Conservation (phyloP, 208 protist species). For the Crithidia mellificae region DNA sequence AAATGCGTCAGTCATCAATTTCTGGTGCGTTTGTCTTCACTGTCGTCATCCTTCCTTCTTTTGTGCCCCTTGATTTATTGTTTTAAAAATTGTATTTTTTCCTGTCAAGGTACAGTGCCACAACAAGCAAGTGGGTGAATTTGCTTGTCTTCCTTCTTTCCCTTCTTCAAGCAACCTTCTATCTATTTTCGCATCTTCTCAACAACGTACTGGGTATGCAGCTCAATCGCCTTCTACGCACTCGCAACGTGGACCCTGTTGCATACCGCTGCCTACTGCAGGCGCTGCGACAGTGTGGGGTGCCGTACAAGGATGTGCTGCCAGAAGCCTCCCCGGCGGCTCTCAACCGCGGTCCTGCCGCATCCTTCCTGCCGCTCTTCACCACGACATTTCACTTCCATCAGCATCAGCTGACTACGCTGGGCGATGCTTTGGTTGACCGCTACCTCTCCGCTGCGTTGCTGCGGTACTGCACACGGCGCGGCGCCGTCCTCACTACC, state of each 20-base stretch:
- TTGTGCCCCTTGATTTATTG: too few relatives aligned
- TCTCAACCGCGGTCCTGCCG: constrained; percentile 7
- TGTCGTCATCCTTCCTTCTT: too few relatives aligned
- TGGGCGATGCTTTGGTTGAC: constrained; percentile 74
- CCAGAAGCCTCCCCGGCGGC: constrained; percentile 14
- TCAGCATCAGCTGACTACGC: constrained; percentile 74
- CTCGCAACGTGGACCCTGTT: not conserved
- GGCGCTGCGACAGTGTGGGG: constrained; percentile 23
- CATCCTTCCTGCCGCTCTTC: constrained; percentile 52
- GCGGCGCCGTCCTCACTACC: constrained; percentile 52
- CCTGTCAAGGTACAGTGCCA: too few relatives aligned
- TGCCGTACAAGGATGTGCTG: constrained; percentile 14
- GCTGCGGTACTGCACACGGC: constrained; percentile 46
- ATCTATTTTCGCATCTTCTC: not conserved
- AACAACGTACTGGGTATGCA: not conserved
- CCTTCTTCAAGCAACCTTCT: too few relatives aligned
- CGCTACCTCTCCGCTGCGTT: constrained; percentile 59
- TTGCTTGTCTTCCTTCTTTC: not conserved
- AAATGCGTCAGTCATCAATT: too few relatives aligned
- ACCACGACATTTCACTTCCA: constrained; percentile 63
- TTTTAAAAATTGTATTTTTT: too few relatives aligned
- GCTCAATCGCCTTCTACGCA: not conserved
- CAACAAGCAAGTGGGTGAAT: too few relatives aligned
- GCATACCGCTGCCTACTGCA: constrained; percentile 29
- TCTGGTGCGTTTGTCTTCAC: too few relatives aligned